Evolutionary conservation across 2,329 filamentous ascomycete genomes (phyloP).

Genomic region (Epicoccum sorghinum): DNA sequence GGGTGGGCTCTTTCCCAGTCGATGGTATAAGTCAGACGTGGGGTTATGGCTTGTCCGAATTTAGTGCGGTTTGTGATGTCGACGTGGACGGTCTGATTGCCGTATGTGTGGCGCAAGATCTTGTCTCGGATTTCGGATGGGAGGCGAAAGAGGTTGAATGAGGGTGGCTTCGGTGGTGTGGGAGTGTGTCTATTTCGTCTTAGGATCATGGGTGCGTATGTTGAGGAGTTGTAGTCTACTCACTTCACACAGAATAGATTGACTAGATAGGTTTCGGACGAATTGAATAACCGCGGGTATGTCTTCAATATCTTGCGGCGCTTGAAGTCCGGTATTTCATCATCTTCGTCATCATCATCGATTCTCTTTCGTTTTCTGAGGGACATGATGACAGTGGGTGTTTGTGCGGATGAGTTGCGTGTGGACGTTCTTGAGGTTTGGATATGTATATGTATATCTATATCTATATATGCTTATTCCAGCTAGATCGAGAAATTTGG

Average conservation of each 20-base stretch:
- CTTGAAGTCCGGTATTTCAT: not conserved
- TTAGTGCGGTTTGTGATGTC: not conserved
- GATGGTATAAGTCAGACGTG: not conserved
- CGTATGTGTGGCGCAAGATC: not conserved
- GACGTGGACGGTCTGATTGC: not conserved
- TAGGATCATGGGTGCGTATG: no score
- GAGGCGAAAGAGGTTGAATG: not conserved
- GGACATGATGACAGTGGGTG: slow-evolving; percentile 33
- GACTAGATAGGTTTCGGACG: not conserved
- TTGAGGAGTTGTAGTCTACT: no score
- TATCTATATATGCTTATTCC: no score
- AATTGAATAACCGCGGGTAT: not conserved
- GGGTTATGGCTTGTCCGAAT: not conserved
- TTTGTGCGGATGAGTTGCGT: not conserved
- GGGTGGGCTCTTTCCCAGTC: not conserved
- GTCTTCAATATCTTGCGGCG: not conserved
- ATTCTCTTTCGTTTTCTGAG: slow-evolving; percentile 66
- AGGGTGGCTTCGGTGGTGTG: not conserved
- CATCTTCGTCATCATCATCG: slow-evolving; percentile 34
- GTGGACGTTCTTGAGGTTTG: no score
- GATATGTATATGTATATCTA: no score
- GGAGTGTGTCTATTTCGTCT: not conserved
- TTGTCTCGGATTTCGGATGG: slow-evolving; percentile 4
- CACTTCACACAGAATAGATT: not conserved
- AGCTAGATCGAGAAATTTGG: not conserved